phyloP scores from a whole-genome alignment of 306 rosid genomes.

The Malus sylvestris region DNA sequence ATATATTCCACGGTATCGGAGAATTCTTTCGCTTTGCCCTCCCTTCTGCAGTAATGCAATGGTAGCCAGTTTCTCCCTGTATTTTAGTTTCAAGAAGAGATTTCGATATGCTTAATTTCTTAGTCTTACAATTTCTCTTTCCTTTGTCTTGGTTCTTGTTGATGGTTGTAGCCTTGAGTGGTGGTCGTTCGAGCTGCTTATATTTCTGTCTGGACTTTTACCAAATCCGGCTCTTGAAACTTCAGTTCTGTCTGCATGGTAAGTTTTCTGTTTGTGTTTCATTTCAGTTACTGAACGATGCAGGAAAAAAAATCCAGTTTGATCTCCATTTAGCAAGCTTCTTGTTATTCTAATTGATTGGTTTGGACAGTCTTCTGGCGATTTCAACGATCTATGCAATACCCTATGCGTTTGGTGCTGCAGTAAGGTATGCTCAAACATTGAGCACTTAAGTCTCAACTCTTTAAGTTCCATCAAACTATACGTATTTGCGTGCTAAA shows the following conservation, averaged over 20 bases:
- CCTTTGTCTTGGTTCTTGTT: background rate
- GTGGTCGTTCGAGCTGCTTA: slow-evolving; percentile 56
- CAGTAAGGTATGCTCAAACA: slow-evolving; percentile 9
- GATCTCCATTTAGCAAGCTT: background rate
- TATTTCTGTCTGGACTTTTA: slow-evolving; percentile 45
- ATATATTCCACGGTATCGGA: slow-evolving; percentile 34
- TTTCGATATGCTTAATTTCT: background rate
- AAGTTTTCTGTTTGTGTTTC: background rate
- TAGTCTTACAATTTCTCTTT: background rate
- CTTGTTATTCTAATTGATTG: background rate
- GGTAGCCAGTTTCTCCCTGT: slow-evolving; percentile 9
- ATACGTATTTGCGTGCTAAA: background rate
- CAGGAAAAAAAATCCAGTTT: background rate
- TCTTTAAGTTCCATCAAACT: background rate
- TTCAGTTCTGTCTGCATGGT: slow-evolving; percentile 54
- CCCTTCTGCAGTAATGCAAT: slow-evolving; percentile 55
- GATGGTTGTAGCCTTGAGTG: slow-evolving; percentile 34
- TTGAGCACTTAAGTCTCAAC: background rate
- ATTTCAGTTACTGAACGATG: background rate
- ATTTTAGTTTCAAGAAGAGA: background rate
- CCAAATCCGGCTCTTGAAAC: slow-evolving; percentile 68
- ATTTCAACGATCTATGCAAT: slow-evolving; percentile 7
- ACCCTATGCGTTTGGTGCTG: slow-evolving; percentile 17
- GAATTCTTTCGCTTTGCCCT: slow-evolving; percentile 47
- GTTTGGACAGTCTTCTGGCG: background rate